Evolutionary conservation across 768 basidiomycete genomes (phyloP).

Genomic region (Tulasnella sp.): DNA sequence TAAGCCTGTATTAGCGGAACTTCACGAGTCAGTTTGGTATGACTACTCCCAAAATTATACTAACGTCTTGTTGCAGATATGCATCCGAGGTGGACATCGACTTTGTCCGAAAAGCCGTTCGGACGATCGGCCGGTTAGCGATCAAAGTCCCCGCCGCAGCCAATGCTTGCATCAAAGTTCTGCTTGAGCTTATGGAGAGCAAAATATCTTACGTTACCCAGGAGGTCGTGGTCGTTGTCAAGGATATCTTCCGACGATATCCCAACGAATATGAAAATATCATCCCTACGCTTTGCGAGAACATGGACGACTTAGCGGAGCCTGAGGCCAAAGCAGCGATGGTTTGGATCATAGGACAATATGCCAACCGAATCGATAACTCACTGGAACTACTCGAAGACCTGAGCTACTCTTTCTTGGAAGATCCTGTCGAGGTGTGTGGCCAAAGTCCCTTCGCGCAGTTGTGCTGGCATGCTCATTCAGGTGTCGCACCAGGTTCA

Average conservation of each 20-base stretch:
- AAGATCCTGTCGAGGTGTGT: slow-evolving; percentile 87
- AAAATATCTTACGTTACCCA: slow-evolving; percentile 96
- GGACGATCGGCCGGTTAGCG: slow-evolving; percentile 94
- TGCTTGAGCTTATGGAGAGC: slow-evolving; percentile 83
- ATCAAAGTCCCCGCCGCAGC: slow-evolving; percentile 92
- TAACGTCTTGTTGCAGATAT: slow-evolving; percentile 54
- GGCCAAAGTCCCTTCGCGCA: neutral
- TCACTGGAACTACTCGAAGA: slow-evolving; percentile 94
- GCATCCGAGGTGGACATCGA: slow-evolving; percentile 98
- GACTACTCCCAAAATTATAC: too few relatives aligned
- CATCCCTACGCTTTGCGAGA: slow-evolving; percentile 88
- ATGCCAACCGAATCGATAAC: slow-evolving; percentile 91
- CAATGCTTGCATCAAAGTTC: slow-evolving; percentile 81
- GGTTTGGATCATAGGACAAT: slow-evolving; percentile 98
- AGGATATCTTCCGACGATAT: slow-evolving; percentile 95
- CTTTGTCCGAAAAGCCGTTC: slow-evolving; percentile 95
- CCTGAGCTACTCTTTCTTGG: slow-evolving; percentile 78
- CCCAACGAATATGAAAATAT: slow-evolving; percentile 96
- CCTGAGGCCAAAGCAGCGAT: slow-evolving; percentile 96
- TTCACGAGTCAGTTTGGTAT: slow-evolving; percentile 91
- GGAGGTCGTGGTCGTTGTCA: slow-evolving; percentile 95
- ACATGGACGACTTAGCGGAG: slow-evolving; percentile 88
- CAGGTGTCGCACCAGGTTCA: slow-evolving; percentile 64
- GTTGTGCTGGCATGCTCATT: neutral
- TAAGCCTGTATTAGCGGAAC: slow-evolving; percentile 84